phyloP scores from a whole-genome alignment of 768 basidiomycete genomes.

The Auriculariales sp. region DNA sequence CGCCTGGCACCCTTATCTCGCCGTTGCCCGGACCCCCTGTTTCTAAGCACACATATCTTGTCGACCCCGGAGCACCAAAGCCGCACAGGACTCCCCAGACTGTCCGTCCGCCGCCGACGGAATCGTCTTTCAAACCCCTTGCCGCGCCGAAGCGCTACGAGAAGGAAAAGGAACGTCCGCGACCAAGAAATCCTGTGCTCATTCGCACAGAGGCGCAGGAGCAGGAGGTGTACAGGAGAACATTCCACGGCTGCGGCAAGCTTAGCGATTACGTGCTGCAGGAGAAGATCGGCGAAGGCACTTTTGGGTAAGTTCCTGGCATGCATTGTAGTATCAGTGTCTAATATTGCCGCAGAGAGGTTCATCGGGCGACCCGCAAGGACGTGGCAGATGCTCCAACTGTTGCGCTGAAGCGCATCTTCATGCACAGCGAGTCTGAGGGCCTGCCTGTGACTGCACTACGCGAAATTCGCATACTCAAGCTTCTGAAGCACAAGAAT shows the following conservation, averaged over 20 bases:
- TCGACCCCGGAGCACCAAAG: conserved; percentile 22
- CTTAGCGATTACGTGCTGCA: conserved; percentile 68
- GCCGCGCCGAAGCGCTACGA: background rate
- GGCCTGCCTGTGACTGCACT: conserved; percentile 95
- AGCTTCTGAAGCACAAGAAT: conserved; percentile 71
- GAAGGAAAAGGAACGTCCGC: background rate
- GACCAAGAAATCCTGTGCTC: conserved; percentile 15
- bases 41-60: conserved; percentile 14
- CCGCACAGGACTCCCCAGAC: conserved; percentile 26
- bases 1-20: conserved; percentile 6
- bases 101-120: conserved; percentile 35
- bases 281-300: conserved; percentile 89
- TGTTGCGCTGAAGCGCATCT: conserved; percentile 86
- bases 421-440: conserved; percentile 94
- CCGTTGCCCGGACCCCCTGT: conserved; percentile 10
- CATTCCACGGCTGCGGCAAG: conserved; percentile 53
- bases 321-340: conserved; percentile 7
- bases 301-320: conserved; percentile 67
- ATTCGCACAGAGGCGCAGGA: conserved; percentile 52
- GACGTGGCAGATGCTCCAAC: conserved; percentile 19
- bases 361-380: conserved; percentile 72
- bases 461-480: conserved; percentile 93
- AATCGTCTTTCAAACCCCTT: conserved; percentile 29
- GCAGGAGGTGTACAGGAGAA: conserved; percentile 46
- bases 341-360: conserved; percentile 40